These are phyloP conservation scores for Canna indica DNA, from an alignment of 176 grass and related monocot genomes.

Conservation along the genomic window DNA sequence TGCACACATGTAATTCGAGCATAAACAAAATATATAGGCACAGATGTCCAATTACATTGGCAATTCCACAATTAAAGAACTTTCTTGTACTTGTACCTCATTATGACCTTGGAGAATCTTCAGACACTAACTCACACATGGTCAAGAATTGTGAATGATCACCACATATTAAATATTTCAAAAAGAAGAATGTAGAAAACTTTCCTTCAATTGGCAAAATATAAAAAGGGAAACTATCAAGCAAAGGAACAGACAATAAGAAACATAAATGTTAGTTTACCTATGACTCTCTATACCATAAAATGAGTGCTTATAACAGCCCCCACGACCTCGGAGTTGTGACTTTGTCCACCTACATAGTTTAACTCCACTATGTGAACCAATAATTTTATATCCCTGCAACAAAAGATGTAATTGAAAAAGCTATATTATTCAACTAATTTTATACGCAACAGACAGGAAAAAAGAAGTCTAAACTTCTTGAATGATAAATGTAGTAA, in stretches of 20 bases:
- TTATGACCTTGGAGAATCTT: background rate
- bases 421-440: background rate
- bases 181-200: background rate
- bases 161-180: background rate
- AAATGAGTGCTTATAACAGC: slow-evolving; percentile 98
- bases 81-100: background rate
- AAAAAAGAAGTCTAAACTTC: too few species aligned
- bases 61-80: background rate
- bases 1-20: background rate
- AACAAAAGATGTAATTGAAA: slow-evolving; percentile 8
- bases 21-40: background rate
- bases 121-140: background rate
- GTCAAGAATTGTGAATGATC: background rate
- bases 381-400: slow-evolving; percentile 95
- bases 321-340: slow-evolving; percentile 84
- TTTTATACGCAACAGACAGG: background rate
- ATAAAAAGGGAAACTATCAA: slow-evolving; percentile 5
- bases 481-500: background rate
- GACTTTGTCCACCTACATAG: slow-evolving; percentile 98
- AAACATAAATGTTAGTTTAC: slow-evolving; percentile 15
- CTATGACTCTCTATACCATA: slow-evolving; percentile 99
- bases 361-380: slow-evolving; percentile 97
- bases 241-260: background rate
- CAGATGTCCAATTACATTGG: background rate
- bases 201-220: background rate